Evolutionary conservation across 2,329 filamentous ascomycete species (phyloP), one percentile per base, ranked within the genome.

Genomic region (Calonectria fujianensis): DNA sequence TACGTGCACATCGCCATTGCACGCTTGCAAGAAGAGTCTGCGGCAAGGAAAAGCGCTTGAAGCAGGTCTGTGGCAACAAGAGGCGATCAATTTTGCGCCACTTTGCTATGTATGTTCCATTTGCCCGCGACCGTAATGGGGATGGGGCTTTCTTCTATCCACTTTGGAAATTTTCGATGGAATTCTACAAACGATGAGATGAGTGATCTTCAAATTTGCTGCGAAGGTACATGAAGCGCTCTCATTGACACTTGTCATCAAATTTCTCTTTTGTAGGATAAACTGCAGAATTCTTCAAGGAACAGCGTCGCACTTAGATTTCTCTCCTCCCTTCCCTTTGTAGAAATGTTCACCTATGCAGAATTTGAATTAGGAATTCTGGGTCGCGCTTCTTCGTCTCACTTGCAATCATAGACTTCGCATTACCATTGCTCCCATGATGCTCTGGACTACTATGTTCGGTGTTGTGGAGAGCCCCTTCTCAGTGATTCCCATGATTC

Each of bases 61-160:
- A 51, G 18, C 31, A 66, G 27, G 63, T 24, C 8, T 66, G 63
- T 29, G 35, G 27, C 4, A 66, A 51, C 20, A 35, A 45, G 20
- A 66, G 41, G 20, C 2, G 8, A 24, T 51, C 63, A 50, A 37
- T 50, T 18, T 11, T 66, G 20, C 20, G 45, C 20, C 45, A 66
- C 31, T 66, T 66, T 13, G 29, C 31, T n/a, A n/a, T n/a, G n/a
- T n/a, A n/a, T 51, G 29, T 51, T 35, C 27, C 63, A 66, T 51
- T 13, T 66, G 1, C 45, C 27, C 35, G 10, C 41, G 3, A 37
- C 35, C 35, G 9, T 11, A 35, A 37, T 37, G 4, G 32, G 27
- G 3, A n/a, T 51, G 8, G 27, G 27, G 10, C 20, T 66, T 2
- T 37, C 51, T 50, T 11, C 14, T 13, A n/a, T 66, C 3, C 41